These are phyloP conservation scores for Barbarea vulgaris DNA, from an alignment of 345 rosid genomes.

Conservation along the genomic window DNA sequence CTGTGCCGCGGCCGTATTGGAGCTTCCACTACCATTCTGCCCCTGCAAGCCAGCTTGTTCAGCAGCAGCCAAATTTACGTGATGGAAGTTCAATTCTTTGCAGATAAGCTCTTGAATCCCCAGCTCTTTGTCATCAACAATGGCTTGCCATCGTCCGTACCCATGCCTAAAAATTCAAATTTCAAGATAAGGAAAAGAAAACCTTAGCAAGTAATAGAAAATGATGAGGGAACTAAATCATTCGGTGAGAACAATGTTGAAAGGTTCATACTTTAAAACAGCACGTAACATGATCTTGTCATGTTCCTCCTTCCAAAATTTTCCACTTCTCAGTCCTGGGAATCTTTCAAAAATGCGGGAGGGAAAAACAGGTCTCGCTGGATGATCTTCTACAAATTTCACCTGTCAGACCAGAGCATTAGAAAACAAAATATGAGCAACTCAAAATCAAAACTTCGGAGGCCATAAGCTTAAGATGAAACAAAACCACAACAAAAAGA, in stretches of 20 bases:
- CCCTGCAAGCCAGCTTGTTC: conserved; percentile 72
- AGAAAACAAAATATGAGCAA: conserved; percentile 1
- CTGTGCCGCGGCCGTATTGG: conserved; percentile 49
- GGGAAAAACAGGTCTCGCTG: conserved; percentile 55
- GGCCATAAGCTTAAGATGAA: not conserved
- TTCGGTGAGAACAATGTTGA: conserved; percentile 7
- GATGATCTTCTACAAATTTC: conserved; percentile 56
- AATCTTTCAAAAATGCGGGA: conserved; percentile 69
- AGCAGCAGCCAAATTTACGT: conserved; percentile 62
- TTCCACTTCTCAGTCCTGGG: conserved; percentile 82
- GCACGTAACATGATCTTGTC: conserved; percentile 77
- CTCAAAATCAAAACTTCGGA: not conserved
- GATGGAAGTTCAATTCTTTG: conserved; percentile 84
- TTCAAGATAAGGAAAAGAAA: conserved; percentile 14
- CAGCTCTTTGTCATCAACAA: conserved; percentile 93
- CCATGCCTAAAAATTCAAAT: conserved; percentile 71
- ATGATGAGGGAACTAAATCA: not conserved
- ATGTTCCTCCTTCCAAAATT: conserved; percentile 92
- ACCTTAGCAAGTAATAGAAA: not conserved
- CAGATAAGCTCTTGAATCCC: conserved; percentile 84
- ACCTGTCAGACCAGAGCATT: conserved; percentile 51
- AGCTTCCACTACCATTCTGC: conserved; percentile 59
- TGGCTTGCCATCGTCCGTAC: conserved; percentile 99
- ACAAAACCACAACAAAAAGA: conserved; percentile 1
- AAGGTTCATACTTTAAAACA: conserved; percentile 70